These are phyloP conservation scores for Cyberlindnera sargentensis DNA, from an alignment of 805 yeast species.

Conservation along the genomic window DNA sequence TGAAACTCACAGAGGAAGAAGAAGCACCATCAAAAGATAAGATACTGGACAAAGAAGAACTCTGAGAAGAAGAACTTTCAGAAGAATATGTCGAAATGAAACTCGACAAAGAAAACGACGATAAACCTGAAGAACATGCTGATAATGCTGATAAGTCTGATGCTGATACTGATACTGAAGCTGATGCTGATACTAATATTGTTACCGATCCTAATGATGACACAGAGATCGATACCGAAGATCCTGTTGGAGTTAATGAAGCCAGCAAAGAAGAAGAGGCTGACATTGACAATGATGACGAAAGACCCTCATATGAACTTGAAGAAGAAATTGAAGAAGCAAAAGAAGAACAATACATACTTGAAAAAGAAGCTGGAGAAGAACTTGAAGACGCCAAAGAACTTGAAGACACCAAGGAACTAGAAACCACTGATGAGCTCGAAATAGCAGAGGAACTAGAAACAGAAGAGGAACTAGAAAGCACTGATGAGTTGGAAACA, in stretches of 20 bases:
- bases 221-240: background rate
- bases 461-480: background rate
- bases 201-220: background rate
- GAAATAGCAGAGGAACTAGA: background rate
- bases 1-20: background rate
- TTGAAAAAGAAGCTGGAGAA: background rate
- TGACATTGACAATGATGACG: background rate
- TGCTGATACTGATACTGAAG: background rate
- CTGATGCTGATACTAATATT: background rate
- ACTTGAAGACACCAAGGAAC: slow-evolving; percentile 1
- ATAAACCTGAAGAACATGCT: background rate
- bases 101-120: background rate
- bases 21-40: background rate
- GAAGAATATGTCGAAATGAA: background rate
- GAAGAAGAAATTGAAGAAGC: background rate
- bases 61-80: background rate
- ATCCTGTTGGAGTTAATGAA: background rate
- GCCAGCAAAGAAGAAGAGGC: background rate
- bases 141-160: background rate
- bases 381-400: background rate
- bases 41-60: no score
- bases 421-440: background rate
- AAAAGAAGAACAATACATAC: background rate
- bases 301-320: background rate
- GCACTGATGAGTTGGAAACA: slow-evolving; percentile 1